phyloP scores from a whole-genome alignment of 176 grass and related monocot species.

The Raddia guianensis region DNA sequence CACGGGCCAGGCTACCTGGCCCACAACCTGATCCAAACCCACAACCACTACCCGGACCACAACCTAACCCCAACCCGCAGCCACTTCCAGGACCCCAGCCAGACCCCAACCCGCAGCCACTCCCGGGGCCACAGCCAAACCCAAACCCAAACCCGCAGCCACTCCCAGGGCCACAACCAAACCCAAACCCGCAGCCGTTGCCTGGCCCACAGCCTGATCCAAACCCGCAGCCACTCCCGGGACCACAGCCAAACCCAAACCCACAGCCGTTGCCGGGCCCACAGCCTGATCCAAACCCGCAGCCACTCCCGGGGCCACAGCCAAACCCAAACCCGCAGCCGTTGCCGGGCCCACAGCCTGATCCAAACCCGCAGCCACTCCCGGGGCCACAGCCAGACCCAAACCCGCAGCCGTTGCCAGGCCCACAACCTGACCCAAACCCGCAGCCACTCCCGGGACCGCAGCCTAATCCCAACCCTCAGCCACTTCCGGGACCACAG shows the following conservation, averaged over 20 bases:
- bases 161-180: background rate
- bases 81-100: background rate
- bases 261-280: background rate
- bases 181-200: too few relatives aligned
- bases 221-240: background rate
- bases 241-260: background rate
- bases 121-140: background rate
- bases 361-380: rapidly evolving
- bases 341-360: rapidly evolving
- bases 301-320: background rate
- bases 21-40: background rate
- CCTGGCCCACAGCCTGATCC: background rate
- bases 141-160: background rate
- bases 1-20: background rate
- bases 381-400: background rate
- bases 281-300: background rate
- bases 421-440: too few relatives aligned
- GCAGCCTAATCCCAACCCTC: too few relatives aligned
- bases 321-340: too few relatives aligned
- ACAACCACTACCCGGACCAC: background rate
- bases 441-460: rapidly evolving
- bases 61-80: background rate
- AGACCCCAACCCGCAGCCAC: background rate
- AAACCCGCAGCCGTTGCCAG: too few relatives aligned
- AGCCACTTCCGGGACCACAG: background rate